A percentile compares a stretch with the other conserved stretches of the same genome.
Conservation (phyloP, 805 yeast genomes). For the Myxozyma melibiosi region DNA sequence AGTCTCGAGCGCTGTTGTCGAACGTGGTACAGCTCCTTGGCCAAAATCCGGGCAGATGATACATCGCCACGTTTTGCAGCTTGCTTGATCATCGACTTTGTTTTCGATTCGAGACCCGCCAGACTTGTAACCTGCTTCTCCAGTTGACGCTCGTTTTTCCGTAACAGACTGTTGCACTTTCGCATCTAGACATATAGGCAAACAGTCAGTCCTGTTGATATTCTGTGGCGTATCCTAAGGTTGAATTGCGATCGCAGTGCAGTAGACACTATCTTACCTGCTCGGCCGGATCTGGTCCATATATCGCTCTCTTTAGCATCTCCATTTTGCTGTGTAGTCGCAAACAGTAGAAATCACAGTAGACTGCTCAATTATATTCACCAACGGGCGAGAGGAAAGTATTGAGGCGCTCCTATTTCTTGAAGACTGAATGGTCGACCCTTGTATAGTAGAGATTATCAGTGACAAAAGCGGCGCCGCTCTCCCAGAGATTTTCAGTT, state of each 20-base stretch:
- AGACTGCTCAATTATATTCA: neutral
- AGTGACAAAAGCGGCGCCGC: too few species aligned
- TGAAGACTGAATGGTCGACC: neutral
- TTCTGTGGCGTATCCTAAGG: neutral
- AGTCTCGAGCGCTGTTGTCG: slow-evolving; percentile 74
- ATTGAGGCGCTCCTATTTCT: too few species aligned
- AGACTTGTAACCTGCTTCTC: slow-evolving; percentile 75
- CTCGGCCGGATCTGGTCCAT: slow-evolving; percentile 97
- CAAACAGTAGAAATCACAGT: neutral
- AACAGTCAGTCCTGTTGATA: neutral
- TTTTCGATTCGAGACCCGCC: slow-evolving; percentile 64
- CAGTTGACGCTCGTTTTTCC: slow-evolving; percentile 81
- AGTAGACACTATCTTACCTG: too few species aligned
- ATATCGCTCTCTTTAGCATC: slow-evolving; percentile 77
- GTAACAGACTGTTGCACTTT: slow-evolving; percentile 72
- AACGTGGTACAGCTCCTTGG: slow-evolving; percentile 74
- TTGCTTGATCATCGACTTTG: slow-evolving; percentile 72
- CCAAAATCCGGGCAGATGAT: slow-evolving; percentile 75
- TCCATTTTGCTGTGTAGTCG: slow-evolving; percentile 58
- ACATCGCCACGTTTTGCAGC: slow-evolving; percentile 76
- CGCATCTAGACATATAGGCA: slow-evolving; percentile 57
- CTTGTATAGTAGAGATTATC: neutral
- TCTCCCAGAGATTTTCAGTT: too few species aligned
- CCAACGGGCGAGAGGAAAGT: neutral
- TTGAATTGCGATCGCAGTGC: too few species aligned